Evolutionary conservation across 176 grass and related monocot species (phyloP), one percentile per base, ranked within the genome.

Genomic region (Tuctoria greenei): DNA sequence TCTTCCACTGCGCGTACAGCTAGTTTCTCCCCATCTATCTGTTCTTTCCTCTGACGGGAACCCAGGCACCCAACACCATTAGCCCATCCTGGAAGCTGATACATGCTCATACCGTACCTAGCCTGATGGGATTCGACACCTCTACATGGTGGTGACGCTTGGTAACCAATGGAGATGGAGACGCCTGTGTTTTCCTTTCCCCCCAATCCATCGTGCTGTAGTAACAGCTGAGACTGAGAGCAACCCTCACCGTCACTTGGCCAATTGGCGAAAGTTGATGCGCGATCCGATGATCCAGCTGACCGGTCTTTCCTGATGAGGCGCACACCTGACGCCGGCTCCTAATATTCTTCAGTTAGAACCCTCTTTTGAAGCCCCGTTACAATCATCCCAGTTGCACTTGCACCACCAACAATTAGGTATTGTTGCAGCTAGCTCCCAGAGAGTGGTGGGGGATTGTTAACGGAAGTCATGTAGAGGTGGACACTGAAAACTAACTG

Each of bases 51-150:
- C 2, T 31, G 31, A 31, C 31, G 31, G 31, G 31, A 31, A 31
- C 31, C 31, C 31, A 31, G 31, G 3, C 31, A 31, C 31, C 1
- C 31, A 31, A 3, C 31, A 31, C 31, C 31, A 31, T 13, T 64
- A 13, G 25, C 55, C 5, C 23, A 20, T 41, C 41, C 35, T 3
- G 21, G 31, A 75, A 69, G 50, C 26, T 36, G n/a, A 90, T 44
- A 69, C 91, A 3, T 85, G 91, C 82, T 93, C 79, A 93, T 88
- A 76, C 65, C 74, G 51, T 81, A 90, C 81, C 84, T 78, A 80
- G 77, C 69, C 21, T 86, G 85, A 93, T 80, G 87, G 87, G 87
- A 93, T 88, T 26, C 58, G 49, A 82, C 79, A 88, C 84, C 78
- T 88, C 88, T 47, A 66, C 49, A n/a, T 47, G 59, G 55, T 31